Percentiles rank a stretch among this genome's conserved stretches.
phyloP scores from a whole-genome alignment of 768 basidiomycete species.

The Galerina marginata region DNA sequence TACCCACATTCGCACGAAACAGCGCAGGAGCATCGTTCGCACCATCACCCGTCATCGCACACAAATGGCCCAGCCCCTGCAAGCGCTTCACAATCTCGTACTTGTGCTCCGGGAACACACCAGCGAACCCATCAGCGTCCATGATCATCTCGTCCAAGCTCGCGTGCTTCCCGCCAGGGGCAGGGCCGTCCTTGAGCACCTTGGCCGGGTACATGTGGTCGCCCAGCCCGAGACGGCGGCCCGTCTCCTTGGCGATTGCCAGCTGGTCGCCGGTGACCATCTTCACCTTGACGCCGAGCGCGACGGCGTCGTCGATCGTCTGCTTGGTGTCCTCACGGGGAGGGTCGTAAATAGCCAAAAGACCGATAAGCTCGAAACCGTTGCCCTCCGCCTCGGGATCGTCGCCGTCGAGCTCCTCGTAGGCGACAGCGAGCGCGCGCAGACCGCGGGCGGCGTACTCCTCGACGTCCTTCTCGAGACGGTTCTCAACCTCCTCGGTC shows the following conservation, averaged over 20 bases:
- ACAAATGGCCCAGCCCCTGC: slow-evolving; percentile 93
- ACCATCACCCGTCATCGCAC: slow-evolving; percentile 99
- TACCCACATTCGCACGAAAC: slow-evolving; percentile 98
- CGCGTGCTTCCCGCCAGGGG: slow-evolving; percentile 81
- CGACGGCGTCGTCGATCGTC: slow-evolving; percentile 96
- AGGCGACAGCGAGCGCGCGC: slow-evolving; percentile 95
- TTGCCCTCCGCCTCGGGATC: slow-evolving; percentile 89
- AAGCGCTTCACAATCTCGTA: slow-evolving; percentile 99
- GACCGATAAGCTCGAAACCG: slow-evolving; percentile 96
- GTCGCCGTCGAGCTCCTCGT: slow-evolving; percentile 87
- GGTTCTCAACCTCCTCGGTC: slow-evolving; percentile 89
- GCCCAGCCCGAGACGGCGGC: slow-evolving; percentile 95
- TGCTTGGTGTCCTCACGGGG: slow-evolving; percentile 98
- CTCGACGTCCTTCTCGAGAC: slow-evolving; percentile 93
- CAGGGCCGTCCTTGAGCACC: slow-evolving; percentile 97
- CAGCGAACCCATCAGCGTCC: slow-evolving; percentile 99
- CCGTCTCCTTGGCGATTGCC: slow-evolving; percentile 99
- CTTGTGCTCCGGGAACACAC: slow-evolving; percentile 99
- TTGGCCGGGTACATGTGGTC: slow-evolving; percentile 99
- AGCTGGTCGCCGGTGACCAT: slow-evolving; percentile 99
- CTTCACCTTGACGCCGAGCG: slow-evolving; percentile 97
- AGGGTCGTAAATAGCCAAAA: slow-evolving; percentile 97
- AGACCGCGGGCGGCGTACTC: slow-evolving; percentile 96
- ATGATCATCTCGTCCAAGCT: slow-evolving; percentile 97
- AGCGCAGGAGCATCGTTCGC: slow-evolving; percentile 98